Percentiles rank a stretch among this genome's conserved stretches.
These are phyloP conservation scores for Penicillium aurantiogriseum DNA, from an alignment of 2,329 filamentous ascomycete genomes.

Conservation along the genomic window DNA sequence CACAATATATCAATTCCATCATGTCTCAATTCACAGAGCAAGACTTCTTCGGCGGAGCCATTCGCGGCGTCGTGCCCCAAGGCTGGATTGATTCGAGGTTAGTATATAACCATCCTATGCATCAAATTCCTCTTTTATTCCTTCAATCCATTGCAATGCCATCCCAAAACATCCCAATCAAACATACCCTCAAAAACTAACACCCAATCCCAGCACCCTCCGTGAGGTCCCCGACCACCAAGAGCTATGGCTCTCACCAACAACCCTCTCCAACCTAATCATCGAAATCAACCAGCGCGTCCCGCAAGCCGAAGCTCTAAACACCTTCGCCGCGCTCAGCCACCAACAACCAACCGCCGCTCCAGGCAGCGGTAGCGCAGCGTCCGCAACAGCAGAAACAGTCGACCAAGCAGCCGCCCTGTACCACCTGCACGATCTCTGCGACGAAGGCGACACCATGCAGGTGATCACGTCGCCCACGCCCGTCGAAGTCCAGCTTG, in stretches of 20 bases:
- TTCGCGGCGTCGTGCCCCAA: constrained; percentile 33
- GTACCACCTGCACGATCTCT: constrained; percentile 61
- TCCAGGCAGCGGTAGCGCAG: constrained; percentile 43
- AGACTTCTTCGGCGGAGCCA: constrained; percentile 38
- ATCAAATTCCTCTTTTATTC: background rate
- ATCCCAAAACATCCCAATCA: background rate
- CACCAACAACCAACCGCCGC: constrained; percentile 19
- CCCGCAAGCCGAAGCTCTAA: constrained; percentile 34
- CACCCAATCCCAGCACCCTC: constrained; percentile 26
- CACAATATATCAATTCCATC: background rate
- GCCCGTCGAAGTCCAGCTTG: constrained; percentile 55
- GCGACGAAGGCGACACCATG: constrained; percentile 62
- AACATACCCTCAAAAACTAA: constrained; percentile 12
- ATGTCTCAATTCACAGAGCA: constrained; percentile 29
- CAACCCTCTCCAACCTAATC: constrained; percentile 82
- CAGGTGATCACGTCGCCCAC: constrained; percentile 66
- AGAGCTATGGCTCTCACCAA: constrained; percentile 83
- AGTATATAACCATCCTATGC: constrained; percentile 8
- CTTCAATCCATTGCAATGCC: background rate
- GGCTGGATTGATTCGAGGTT: constrained; percentile 41
- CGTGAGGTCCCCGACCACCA: constrained; percentile 61
- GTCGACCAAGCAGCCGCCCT: constrained; percentile 67
- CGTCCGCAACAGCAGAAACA: constrained; percentile 49
- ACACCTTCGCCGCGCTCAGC: constrained; percentile 20
- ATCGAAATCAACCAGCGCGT: constrained; percentile 88